Conservation (phyloP, 768 basidiomycete genomes). For the Suillus sp. region DNA sequence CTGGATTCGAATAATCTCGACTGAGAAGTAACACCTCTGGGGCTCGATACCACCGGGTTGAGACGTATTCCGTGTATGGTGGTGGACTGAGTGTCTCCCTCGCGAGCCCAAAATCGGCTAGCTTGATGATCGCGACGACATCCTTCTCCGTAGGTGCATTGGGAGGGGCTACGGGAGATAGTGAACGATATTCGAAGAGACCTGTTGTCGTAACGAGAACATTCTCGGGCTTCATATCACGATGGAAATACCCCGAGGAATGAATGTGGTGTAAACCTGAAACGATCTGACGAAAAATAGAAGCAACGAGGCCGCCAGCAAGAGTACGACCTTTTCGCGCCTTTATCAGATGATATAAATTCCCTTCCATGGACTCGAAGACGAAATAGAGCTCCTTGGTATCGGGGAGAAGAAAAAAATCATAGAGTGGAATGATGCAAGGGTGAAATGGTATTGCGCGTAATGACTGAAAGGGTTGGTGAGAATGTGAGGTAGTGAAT, state of each 20-base stretch:
- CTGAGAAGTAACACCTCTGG: slow-evolving; percentile 94
- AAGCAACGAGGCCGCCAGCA: slow-evolving; percentile 95
- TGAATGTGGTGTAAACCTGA: slow-evolving; percentile 93
- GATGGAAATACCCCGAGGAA: slow-evolving; percentile 91
- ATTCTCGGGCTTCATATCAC: slow-evolving; percentile 99
- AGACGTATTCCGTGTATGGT: slow-evolving; percentile 98
- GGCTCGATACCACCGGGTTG: slow-evolving; percentile 99
- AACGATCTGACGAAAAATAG: slow-evolving; percentile 92
- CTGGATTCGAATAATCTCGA: slow-evolving; percentile 92
- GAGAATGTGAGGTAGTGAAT: slow-evolving; percentile 19
- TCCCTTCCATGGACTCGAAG: slow-evolving; percentile 99
- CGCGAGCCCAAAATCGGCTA: slow-evolving; percentile 98
- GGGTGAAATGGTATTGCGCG: slow-evolving; percentile 93
- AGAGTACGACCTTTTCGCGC: slow-evolving; percentile 92
- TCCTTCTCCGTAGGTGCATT: slow-evolving; percentile 82
- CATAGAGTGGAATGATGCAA: slow-evolving; percentile 98
- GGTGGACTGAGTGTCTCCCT: slow-evolving; percentile 85
- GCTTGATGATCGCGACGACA: slow-evolving; percentile 94
- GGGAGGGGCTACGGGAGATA: slow-evolving; percentile 67
- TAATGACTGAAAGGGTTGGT: slow-evolving; percentile 64
- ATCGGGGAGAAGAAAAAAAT: slow-evolving; percentile 96
- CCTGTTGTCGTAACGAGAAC: slow-evolving; percentile 98
- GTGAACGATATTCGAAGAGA: slow-evolving; percentile 84
- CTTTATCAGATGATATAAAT: slow-evolving; percentile 98
- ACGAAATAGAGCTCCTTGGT: slow-evolving; percentile 98